Evolutionary conservation across 2,329 filamentous ascomycete species (phyloP).

Genomic region (Aureobasidium namibiae): DNA sequence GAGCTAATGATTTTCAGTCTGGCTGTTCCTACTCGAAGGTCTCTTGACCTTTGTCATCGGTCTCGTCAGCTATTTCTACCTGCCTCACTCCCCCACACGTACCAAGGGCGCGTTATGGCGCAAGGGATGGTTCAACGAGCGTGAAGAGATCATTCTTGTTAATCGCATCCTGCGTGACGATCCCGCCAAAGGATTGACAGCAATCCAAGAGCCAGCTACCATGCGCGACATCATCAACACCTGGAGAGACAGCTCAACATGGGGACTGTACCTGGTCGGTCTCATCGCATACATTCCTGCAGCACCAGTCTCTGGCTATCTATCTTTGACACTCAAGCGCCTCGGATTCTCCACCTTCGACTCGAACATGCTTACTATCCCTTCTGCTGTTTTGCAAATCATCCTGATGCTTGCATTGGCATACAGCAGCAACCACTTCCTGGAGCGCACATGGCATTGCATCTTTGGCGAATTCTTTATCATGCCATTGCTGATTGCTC

Average conservation of each 20-base stretch:
- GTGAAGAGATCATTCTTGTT: conserved; percentile 25
- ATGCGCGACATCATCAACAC: conserved; percentile 12
- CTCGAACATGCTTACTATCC: conserved; percentile 17
- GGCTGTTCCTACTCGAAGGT: conserved; percentile 17
- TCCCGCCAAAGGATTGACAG: conserved; percentile 15
- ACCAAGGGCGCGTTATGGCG: conserved; percentile 22
- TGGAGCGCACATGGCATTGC: conserved; percentile 47
- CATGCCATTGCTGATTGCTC: conserved; percentile 43
- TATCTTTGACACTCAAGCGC: conserved; percentile 50
- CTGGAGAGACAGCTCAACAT: conserved; percentile 9
- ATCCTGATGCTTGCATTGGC: conserved; percentile 48
- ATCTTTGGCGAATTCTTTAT: conserved; percentile 46
- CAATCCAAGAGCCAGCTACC: conserved; percentile 9
- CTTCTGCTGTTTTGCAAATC: conserved; percentile 29
- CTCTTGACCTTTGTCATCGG: conserved; percentile 15
- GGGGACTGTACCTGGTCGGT: conserved; percentile 32
- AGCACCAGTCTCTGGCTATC: conserved; percentile 43
- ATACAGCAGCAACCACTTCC: conserved; percentile 47
- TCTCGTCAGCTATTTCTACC: conserved; percentile 21
- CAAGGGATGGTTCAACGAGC: conserved; percentile 22
- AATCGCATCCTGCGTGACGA: conserved; percentile 18
- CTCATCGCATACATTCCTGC: conserved; percentile 47
- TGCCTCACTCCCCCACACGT: conserved; percentile 23
- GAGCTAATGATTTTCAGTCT: neutral
- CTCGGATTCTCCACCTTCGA: conserved; percentile 41